Evolutionary conservation across 306 rosid species (phyloP).

Genomic region (Sesbania bispinosa): DNA sequence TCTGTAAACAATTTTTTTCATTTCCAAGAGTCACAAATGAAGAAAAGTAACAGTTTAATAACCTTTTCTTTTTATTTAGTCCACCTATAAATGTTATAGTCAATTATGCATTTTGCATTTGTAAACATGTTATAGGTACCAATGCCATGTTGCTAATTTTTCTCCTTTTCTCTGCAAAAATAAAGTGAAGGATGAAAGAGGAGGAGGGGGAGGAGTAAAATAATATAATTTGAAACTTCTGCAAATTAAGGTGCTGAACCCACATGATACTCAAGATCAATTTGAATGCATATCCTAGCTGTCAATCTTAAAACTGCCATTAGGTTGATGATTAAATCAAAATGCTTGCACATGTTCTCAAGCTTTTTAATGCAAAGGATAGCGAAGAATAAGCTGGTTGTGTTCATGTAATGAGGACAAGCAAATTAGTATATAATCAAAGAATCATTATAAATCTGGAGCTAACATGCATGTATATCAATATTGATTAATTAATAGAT

Average conservation of each 20-base stretch:
- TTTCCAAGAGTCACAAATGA: neutral
- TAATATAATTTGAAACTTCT: neutral
- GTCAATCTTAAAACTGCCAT: neutral
- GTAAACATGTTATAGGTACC: too few relatives aligned
- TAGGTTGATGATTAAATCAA: conserved; percentile 8
- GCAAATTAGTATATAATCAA: neutral
- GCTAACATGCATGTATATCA: neutral
- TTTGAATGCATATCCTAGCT: neutral
- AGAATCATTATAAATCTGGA: neutral
- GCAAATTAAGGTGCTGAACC: conserved; percentile 5
- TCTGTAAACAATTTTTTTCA: neutral
- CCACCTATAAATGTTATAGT: neutral
- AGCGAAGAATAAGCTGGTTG: neutral
- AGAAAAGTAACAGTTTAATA: neutral
- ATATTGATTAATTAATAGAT: neutral
- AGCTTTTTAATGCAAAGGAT: neutral
- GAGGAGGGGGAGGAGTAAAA: neutral
- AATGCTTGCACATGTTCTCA: neutral
- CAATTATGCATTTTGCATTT: neutral
- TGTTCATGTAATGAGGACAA: neutral
- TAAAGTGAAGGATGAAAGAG: neutral
- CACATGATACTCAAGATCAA: neutral
- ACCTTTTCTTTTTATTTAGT: neutral
- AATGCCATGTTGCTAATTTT: neutral
- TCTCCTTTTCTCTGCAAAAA: neutral